A percentile compares a stretch with the other conserved stretches of the same genome.
phyloP scores from a whole-genome alignment of 345 rosid species.

The Noccaea bulbosa region DNA sequence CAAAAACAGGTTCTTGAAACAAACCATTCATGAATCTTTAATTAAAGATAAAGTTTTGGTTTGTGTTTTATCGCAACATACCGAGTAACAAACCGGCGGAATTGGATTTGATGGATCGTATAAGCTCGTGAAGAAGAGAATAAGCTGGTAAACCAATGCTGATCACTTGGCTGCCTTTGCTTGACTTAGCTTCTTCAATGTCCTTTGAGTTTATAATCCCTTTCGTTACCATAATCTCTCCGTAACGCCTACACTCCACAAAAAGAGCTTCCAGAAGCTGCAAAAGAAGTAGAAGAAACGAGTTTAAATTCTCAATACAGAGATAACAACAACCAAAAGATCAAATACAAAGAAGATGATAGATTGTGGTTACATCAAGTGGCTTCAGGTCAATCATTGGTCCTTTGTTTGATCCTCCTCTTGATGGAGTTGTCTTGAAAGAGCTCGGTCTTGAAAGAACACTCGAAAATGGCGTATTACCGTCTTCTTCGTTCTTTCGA shows the following conservation, averaged over 20 bases:
- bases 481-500: slow-evolving; percentile 44
- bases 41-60: slow-evolving; percentile 7
- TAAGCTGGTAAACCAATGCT: slow-evolving; percentile 91
- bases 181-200: slow-evolving; percentile 76
- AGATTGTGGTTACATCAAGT: slow-evolving; percentile 58
- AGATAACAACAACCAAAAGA: no score
- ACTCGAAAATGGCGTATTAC: slow-evolving; percentile 42
- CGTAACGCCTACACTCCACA: slow-evolving; percentile 59
- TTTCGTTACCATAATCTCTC: slow-evolving; percentile 66
- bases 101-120: slow-evolving; percentile 67
- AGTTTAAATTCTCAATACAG: not conserved
- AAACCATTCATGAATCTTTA: slow-evolving; percentile 4
- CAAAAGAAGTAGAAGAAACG: not conserved
- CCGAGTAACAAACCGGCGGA: slow-evolving; percentile 70
- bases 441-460: slow-evolving; percentile 55
- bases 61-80: slow-evolving; percentile 47
- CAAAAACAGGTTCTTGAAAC: not conserved
- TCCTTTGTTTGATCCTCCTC: slow-evolving; percentile 55
- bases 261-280: slow-evolving; percentile 71
- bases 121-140: slow-evolving; percentile 66
- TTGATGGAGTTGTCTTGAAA: slow-evolving; percentile 58
- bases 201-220: slow-evolving; percentile 80
- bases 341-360: not conserved
- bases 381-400: slow-evolving; percentile 74
- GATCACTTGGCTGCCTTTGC: slow-evolving; percentile 63